Evolutionary conservation across 768 basidiomycete genomes (phyloP).

Genomic region (Kwoniella europaea): DNA sequence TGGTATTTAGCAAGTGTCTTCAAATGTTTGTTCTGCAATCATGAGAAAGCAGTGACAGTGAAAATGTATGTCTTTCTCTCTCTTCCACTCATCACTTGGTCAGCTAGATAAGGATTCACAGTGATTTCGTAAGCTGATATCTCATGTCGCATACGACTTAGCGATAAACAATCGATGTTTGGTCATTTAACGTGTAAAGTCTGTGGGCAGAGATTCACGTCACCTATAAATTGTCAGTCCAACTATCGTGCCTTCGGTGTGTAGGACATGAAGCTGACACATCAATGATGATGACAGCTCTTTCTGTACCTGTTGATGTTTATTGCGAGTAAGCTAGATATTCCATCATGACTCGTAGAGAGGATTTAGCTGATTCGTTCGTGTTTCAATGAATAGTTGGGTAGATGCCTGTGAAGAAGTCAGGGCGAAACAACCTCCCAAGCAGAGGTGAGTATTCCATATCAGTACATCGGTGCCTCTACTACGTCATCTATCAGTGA

Average conservation of each 20-base stretch:
- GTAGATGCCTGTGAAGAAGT: conserved; percentile 55
- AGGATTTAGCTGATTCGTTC: conserved; percentile 7
- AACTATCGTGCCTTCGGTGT: not conserved
- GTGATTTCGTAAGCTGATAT: conserved; percentile 81
- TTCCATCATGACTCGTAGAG: too few species aligned
- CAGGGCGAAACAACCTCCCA: conserved; percentile 37
- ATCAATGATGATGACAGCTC: conserved; percentile 13
- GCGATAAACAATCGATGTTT: conserved; percentile 68
- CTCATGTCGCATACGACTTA: not conserved
- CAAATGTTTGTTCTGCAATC: conserved; percentile 56
- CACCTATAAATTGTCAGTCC: conserved; percentile 71
- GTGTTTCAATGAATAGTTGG: conserved; percentile 51
- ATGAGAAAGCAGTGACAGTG: conserved; percentile 48
- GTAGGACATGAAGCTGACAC: conserved; percentile 23
- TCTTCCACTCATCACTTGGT: not conserved
- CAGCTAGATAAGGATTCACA: conserved; percentile 60
- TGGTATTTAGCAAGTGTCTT: conserved; percentile 47
- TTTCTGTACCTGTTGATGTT: conserved; percentile 52
- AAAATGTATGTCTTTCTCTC: conserved; percentile 35
- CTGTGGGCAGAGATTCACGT: conserved; percentile 89
- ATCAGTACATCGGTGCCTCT: too few species aligned
- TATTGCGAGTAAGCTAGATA: conserved; percentile 78
- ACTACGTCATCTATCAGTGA: too few species aligned
- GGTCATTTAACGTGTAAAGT: conserved; percentile 72
- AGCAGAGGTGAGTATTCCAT: conserved; percentile 39